These are phyloP conservation scores for Peribolospora baueri DNA, from an alignment of 768 basidiomycete genomes.

Conservation along the genomic window DNA sequence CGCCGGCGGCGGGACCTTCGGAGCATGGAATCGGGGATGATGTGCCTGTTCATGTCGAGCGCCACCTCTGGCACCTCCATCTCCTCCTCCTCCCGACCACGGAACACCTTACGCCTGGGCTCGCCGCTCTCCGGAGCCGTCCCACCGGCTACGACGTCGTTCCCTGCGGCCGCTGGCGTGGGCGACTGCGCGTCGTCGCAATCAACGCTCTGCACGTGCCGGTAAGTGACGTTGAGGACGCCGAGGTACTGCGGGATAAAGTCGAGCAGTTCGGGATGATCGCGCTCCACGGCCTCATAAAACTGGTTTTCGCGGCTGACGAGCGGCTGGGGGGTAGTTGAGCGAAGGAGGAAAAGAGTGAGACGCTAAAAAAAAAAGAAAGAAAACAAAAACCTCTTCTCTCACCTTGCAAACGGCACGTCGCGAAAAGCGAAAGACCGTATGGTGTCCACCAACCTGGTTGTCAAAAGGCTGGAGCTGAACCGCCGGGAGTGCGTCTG, in stretches of 20 bases:
- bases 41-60: conserved; percentile 79
- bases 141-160: conserved; percentile 10
- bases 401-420: conserved; percentile 94
- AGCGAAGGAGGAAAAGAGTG: conserved; percentile 4
- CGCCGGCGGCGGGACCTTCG: not conserved
- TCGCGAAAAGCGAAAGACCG: conserved; percentile 93
- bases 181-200: conserved; percentile 1
- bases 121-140: not conserved
- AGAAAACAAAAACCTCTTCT: not conserved
- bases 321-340: conserved; percentile 40
- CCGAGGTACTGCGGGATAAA: conserved; percentile 97
- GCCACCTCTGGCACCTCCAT: conserved; percentile 85
- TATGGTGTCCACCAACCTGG: conserved; percentile 90
- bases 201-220: conserved; percentile 30
- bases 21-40: conserved; percentile 81
- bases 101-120: too few relatives aligned
- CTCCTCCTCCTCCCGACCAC: conserved; percentile 23
- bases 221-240: conserved; percentile 93
- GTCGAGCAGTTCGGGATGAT: conserved; percentile 68
- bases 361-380: not conserved
- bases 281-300: conserved; percentile 85
- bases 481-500: conserved; percentile 27
- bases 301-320: conserved; percentile 93
- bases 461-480: conserved; percentile 87
- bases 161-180: conserved; percentile 17